Evolutionary conservation across 495 filamentous ascomycete genomes (phyloP), one percentile per base, ranked within the genome.

Genomic region (Daldinia caldariorum): DNA sequence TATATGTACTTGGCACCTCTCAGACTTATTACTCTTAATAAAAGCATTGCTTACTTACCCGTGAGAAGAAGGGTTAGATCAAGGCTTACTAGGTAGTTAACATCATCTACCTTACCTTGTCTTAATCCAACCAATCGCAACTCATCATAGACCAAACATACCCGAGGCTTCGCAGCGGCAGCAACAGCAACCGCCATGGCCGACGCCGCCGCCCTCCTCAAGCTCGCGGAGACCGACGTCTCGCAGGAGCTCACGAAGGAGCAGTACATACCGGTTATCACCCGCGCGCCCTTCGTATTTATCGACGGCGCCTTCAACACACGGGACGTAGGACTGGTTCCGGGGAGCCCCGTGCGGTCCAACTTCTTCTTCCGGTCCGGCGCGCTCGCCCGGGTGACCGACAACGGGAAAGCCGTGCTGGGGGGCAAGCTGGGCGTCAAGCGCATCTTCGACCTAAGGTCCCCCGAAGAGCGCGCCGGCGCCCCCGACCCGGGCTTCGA

Each of bases 301-400:
- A 67, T 88, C 59, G 82, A 83, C 8, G 84, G 84, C 29, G 79
- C 77, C 29, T 80, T 83, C 76, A 89, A 89, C 72, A 78, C 86
- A 35, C 87, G 86, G 47, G 85, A 86, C 62, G 66, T 89, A 34
- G 86, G 85, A 69, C 80, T 80, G 37, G 79, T 83, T 3, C 74
- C 79, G 51, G 81, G 76, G 60, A 77, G 74, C 34, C 78, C 74
- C 1, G 49, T 88, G 26, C 80, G 81, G 6, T 74, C 81, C 0
- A 80, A 82, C 45, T 80, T 78, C 58, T 78, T 81, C 50, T 89
- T 82, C 77, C 89, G 84, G 61, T 87, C 83, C 4, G 87, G 84
- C 54, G 78, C 80, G 0, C 74, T 86, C 9, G 70, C 74, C 0
- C 76, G 66, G 53, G 56, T 86, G 26, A 68, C 57, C n/a, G 63